Evolutionary conservation across 2,329 filamentous ascomycete genomes (phyloP).

Genomic region (Ophiostoma australiae): DNA sequence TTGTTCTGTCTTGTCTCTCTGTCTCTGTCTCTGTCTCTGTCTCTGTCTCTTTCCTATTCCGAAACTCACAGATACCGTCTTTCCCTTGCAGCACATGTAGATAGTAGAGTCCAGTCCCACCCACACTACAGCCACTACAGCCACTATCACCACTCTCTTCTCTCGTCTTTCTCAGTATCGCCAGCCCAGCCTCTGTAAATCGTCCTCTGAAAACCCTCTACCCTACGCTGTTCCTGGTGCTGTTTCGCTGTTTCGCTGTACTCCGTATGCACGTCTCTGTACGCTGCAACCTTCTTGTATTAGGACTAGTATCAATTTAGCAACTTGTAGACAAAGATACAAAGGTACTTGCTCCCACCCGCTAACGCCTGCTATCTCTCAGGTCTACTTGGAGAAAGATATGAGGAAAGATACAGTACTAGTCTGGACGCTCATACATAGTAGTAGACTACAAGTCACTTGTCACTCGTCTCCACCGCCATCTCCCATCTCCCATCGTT

Average conservation of each 20-base stretch:
- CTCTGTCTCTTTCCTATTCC: slow-evolving; percentile 4
- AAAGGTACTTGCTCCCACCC: neutral
- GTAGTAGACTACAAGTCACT: neutral
- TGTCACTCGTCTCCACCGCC: slow-evolving; percentile 20
- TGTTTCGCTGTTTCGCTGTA: slow-evolving; percentile 22
- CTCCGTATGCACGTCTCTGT: slow-evolving; percentile 12
- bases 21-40: neutral
- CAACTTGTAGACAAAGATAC: neutral
- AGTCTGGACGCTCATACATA: neutral
- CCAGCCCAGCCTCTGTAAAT: slow-evolving; percentile 21
- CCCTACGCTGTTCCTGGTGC: slow-evolving; percentile 31
- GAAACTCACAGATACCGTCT: slow-evolving; percentile 1
- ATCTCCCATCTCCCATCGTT: slow-evolving; percentile 23
- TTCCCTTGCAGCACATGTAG: neutral
- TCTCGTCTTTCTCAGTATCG: neutral
- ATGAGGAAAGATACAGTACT: neutral
- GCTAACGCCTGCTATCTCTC: neutral
- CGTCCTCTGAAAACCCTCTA: slow-evolving; percentile 1
- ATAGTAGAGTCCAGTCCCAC: slow-evolving; percentile 14
- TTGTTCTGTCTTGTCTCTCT: neutral
- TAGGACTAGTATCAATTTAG: neutral
- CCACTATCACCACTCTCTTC: slow-evolving; percentile 6
- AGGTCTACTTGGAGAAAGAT: neutral
- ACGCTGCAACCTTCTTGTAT: slow-evolving; percentile 17
- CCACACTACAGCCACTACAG: slow-evolving; percentile 18